Evolutionary conservation across 2,329 filamentous ascomycete genomes (phyloP).

Genomic region (Curvularia spicifera): DNA sequence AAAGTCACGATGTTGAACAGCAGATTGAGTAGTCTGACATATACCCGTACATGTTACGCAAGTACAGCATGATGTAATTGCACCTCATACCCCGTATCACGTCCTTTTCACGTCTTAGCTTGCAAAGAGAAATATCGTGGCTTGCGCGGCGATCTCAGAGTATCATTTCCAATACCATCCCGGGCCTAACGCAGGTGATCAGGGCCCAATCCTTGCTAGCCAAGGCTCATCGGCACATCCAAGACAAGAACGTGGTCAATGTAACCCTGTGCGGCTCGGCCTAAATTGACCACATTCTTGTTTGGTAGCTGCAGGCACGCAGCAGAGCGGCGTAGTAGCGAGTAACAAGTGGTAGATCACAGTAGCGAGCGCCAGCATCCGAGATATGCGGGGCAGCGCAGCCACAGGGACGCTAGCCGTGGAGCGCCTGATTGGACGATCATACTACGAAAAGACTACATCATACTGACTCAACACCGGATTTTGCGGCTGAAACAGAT

Average conservation of each 20-base stretch:
- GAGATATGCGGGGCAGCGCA: constrained; percentile 11
- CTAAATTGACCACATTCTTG: background rate
- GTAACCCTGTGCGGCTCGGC: background rate
- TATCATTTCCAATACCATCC: background rate
- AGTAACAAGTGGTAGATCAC: background rate
- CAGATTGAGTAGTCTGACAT: background rate
- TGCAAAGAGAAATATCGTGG: constrained; percentile 12
- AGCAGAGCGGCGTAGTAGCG: background rate
- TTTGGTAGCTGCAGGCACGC: constrained; percentile 1
- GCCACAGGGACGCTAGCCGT: background rate
- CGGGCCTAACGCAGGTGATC: background rate
- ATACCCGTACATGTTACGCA: constrained; percentile 7
- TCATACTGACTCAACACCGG: constrained; percentile 14
- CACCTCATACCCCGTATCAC: constrained; percentile 11
- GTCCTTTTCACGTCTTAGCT: constrained; percentile 13
- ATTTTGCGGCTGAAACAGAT: background rate
- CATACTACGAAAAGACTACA: constrained; percentile 1
- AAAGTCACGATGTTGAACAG: background rate
- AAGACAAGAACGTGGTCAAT: background rate
- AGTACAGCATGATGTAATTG: constrained; percentile 17
- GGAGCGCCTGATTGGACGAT: constrained; percentile 6
- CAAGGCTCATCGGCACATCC: background rate
- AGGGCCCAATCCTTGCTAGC: background rate
- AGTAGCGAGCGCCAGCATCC: background rate
- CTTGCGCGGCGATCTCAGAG: constrained; percentile 2